Base-by-base conservation (phyloP, 352 stramenopile species). In the Phytophthora cryptogea region DNA sequence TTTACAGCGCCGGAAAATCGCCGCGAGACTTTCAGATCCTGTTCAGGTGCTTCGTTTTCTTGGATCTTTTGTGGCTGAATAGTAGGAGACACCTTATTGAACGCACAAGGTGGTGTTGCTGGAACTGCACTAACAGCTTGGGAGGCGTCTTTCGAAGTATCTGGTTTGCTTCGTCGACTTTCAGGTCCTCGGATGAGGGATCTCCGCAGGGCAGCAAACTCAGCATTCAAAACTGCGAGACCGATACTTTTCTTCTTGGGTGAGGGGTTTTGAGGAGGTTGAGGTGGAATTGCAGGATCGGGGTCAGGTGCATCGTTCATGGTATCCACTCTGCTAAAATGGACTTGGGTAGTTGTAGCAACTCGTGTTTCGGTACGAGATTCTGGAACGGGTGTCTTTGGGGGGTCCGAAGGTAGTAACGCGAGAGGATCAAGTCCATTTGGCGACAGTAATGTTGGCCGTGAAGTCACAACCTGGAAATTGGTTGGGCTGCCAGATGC, bases 231-330 rank as follows among this genome's bases (percentile, higher is more conserved):
- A 6, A 72, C 59, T 0, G 63, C 58, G 1, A 76, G 44, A 11
- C 59, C 63, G 10, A 68, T 41, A n/a, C 60, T 76, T 41, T 44
- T 68, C 26, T 66, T 76, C 33, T 74, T 76, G 5, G 39, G 26
- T 16, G 11, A 4, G 10, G 50, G 8, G 11, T 5, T 39, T n/a
- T 5, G 3, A 23, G 33, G 32, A 5, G 45, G 28, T 26, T n/a
- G 8, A 7, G 46, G 50, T 14, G 47, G 47, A 46, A 8, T 16
- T 40, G 35, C 32, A 23, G 33, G 35, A 30, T 30, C 35, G 1
- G 39, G 46, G 13, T 61, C 54, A n/a, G 54, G 13, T 28, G n/a
- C 16, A n/a, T 23, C 17, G 1, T 20, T 16, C 31, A 66, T 51
- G 10, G 28, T 50, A n/a, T 68, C 46, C 8, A 65, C 20, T 8